Evolutionary conservation across 2,329 filamentous ascomycete species (phyloP).

Genomic region (Samsoniella hepiali): DNA sequence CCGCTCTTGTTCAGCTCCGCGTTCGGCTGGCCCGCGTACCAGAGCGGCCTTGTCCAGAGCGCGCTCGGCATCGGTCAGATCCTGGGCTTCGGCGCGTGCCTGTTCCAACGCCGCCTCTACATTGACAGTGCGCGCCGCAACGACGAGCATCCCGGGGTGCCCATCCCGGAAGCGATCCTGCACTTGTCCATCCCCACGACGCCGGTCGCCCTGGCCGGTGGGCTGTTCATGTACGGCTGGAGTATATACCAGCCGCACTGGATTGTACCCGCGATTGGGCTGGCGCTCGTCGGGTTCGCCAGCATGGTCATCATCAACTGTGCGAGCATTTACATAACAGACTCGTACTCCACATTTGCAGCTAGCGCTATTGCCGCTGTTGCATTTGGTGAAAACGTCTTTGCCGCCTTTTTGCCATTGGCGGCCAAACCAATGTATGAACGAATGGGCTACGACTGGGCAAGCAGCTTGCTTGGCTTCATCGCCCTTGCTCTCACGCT

Average conservation of each 20-base stretch:
- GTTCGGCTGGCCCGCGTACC: conserved; percentile 14
- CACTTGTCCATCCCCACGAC: conserved; percentile 18
- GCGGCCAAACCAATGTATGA: conserved; percentile 21
- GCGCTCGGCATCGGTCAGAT: conserved; percentile 20
- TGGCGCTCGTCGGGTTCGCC: conserved; percentile 19
- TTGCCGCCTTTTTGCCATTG: conserved; percentile 20
- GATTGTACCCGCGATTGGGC: conserved; percentile 16
- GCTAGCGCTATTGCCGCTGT: conserved; percentile 21
- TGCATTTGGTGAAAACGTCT: conserved; percentile 20
- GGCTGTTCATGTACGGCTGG: conserved; percentile 21
- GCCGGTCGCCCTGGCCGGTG: conserved; percentile 17
- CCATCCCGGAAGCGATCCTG: conserved; percentile 19
- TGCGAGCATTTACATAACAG: conserved; percentile 20
- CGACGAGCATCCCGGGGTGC: conserved; percentile 5
- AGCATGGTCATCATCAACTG: conserved; percentile 19
- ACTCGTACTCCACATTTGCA: conserved; percentile 16
- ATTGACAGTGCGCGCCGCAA: conserved; percentile 5
- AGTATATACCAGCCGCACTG: conserved; percentile 19
- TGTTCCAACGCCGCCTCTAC: conserved; percentile 16
- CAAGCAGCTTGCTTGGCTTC: conserved; percentile 19
- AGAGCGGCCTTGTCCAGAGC: conserved; percentile 17
- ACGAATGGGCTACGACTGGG: conserved; percentile 17
- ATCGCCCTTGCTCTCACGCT: conserved; percentile 17
- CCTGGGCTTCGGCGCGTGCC: conserved; percentile 13
- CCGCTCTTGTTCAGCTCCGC: conserved; percentile 17